Evolutionary conservation across 768 basidiomycete genomes (phyloP), one percentile per base, ranked within the genome.

Genomic region (Boletus reticulatus): DNA sequence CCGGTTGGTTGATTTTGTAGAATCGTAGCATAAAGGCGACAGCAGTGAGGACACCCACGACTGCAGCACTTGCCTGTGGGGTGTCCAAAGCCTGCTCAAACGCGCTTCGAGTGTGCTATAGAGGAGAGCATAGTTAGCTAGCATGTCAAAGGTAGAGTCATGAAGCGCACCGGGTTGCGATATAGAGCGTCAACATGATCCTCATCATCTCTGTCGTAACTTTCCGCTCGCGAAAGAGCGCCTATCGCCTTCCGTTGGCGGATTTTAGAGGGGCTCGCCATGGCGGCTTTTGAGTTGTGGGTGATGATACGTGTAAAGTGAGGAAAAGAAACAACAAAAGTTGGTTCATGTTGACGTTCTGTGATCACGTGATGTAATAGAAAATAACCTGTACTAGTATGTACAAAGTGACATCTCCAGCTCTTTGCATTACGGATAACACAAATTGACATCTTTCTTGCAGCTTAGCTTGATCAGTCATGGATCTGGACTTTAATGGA

Each of bases 1-100:
- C 92, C 43, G 94, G 94, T 68, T 92, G 87, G 68, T 88, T 92
- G 69, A 96, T 92, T 77, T 95, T 92, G 80, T 91, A 96, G 76
- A 95, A 94, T 34, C 94, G 86, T 58, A 94, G 67, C 19, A 84
- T 85, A 69, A 94, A 92, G 20, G 93, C 89, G 48, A 92, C 70
- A 4, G 82, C 77, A 19, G 92, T 94, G 43, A 92, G 77, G 16
- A 79, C 64, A 43, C 76, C 78, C 43, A 89, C 82, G n/a, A 87
- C 77, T 27, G 80, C 72, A 56, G 78, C 73, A 71, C 87, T 92
- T 47, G 82, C 86, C 52, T 78, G 76, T 45, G 76, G 74, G 16
- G 84, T 81, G 66, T 91, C 87, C 44, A 91, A 69, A 46, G 83
- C 59, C 58, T 80, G 72, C 67, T 92, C 89, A 11, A 84, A 67